phyloP scores from a whole-genome alignment of 2,329 filamentous ascomycete species.

The Aspergillus sojae region DNA sequence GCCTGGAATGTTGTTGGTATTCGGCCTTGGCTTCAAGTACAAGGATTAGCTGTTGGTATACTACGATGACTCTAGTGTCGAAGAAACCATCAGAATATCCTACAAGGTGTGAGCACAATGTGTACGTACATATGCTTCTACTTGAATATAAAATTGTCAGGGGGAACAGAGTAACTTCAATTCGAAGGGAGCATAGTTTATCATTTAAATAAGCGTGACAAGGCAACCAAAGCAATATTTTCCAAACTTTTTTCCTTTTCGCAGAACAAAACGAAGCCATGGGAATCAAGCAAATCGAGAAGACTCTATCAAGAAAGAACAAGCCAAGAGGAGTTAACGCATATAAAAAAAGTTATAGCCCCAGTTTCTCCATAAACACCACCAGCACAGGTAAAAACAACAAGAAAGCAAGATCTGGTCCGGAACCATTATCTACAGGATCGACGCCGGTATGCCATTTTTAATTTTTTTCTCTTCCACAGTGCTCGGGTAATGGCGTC shows the following conservation, averaged over 20 bases:
- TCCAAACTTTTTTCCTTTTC: conserved; percentile 19
- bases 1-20: background rate
- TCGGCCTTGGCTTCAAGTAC: background rate
- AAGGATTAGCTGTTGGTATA: too few species aligned
- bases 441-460: conserved; percentile 15
- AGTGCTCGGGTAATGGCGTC: background rate
- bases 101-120: background rate
- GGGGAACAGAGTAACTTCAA: background rate
- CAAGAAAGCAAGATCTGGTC: conserved; percentile 8
- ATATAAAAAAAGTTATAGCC: conserved; percentile 14
- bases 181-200: background rate
- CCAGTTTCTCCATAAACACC: conserved; percentile 22
- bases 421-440: conserved; percentile 21
- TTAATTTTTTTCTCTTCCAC: background rate
- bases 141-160: background rate
- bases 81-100: background rate
- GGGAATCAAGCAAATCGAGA: conserved; percentile 22
- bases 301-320: conserved; percentile 30
- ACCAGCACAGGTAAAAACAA: conserved; percentile 6
- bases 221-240: conserved; percentile 1
- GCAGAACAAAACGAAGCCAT: conserved; percentile 11
- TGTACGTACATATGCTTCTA: background rate
- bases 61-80: background rate
- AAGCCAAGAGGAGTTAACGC: conserved; percentile 17
- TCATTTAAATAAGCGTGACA: background rate